Conservation (phyloP, 768 basidiomycete species). For the Kwoniella bestiolae region DNA sequence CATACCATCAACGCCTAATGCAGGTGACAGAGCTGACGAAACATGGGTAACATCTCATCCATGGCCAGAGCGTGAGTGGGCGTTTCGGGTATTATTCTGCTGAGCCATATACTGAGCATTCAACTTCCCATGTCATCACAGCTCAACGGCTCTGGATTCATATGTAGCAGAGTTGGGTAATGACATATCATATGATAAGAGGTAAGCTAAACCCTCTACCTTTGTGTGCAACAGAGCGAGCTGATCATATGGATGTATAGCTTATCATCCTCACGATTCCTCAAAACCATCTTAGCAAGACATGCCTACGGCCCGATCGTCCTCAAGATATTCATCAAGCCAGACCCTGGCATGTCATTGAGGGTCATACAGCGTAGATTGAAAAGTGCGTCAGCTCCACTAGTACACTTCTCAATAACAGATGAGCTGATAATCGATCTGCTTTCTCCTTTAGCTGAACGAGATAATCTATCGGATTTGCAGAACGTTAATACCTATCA, state of each 20-base stretch:
- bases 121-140: conserved; percentile 12
- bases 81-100: neutral
- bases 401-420: neutral
- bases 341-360: conserved; percentile 81
- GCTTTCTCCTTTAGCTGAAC: conserved; percentile 66
- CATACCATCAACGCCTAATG: neutral
- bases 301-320: conserved; percentile 82
- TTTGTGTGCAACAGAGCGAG: too few species aligned
- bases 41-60: conserved; percentile 56
- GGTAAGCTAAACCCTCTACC: conserved; percentile 67
- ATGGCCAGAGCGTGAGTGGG: conserved; percentile 55
- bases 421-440: neutral
- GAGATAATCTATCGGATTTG: conserved; percentile 80
- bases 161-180: conserved; percentile 85
- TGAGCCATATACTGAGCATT: neutral
- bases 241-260: too few species aligned
- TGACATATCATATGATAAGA: conserved; percentile 89
- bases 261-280: conserved; percentile 71
- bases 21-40: neutral
- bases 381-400: conserved; percentile 63
- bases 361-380: conserved; percentile 73
- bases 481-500: conserved; percentile 89
- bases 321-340: conserved; percentile 94
- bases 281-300: conserved; percentile 85
- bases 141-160: conserved; percentile 73